Conservation (phyloP, 495 filamentous ascomycete genomes). For the Choiromyces venosus region DNA sequence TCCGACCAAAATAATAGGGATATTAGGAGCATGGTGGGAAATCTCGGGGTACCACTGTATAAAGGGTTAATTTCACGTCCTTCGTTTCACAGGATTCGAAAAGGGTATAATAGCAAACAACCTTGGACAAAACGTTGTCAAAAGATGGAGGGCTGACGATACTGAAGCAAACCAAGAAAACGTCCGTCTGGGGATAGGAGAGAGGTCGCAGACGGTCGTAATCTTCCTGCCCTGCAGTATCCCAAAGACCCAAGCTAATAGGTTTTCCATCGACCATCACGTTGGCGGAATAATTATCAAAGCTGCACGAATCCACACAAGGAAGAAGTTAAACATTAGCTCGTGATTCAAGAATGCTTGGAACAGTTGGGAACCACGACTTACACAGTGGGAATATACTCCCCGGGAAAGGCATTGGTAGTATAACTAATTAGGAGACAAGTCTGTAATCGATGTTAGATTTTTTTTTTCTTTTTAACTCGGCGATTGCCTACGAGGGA, state of each 20-base stretch:
- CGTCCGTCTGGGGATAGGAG: slow-evolving; percentile 95
- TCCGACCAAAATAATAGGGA: slow-evolving; percentile 94
- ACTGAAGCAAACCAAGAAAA: slow-evolving; percentile 97
- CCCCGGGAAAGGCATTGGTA: slow-evolving; percentile 96
- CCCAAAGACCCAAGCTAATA: slow-evolving; percentile 94
- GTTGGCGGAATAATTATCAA: slow-evolving; percentile 98
- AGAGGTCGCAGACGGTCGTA: slow-evolving; percentile 93
- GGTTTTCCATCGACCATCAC: slow-evolving; percentile 98
- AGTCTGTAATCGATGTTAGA: slow-evolving; percentile 57
- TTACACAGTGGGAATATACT: slow-evolving; percentile 99
- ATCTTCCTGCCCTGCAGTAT: slow-evolving; percentile 98
- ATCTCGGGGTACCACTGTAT: slow-evolving; percentile 91
- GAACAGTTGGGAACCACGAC: slow-evolving; percentile 43
- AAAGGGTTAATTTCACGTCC: slow-evolving; percentile 14
- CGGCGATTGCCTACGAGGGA: slow-evolving; percentile 17
- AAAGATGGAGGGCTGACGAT: slow-evolving; percentile 96
- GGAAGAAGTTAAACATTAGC: slow-evolving; percentile 9
- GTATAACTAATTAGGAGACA: slow-evolving; percentile 99
- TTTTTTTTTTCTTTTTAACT: slow-evolving; percentile 34
- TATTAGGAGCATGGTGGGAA: slow-evolving; percentile 88
- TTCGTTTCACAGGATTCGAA: background rate
- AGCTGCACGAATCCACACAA: slow-evolving; percentile 53
- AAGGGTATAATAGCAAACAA: slow-evolving; percentile 44
- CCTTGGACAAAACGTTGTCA: slow-evolving; percentile 96
- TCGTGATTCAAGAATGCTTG: background rate